Conservation (phyloP, 805 yeast species). For the Sugiyamaella boreocaroliniensis region DNA sequence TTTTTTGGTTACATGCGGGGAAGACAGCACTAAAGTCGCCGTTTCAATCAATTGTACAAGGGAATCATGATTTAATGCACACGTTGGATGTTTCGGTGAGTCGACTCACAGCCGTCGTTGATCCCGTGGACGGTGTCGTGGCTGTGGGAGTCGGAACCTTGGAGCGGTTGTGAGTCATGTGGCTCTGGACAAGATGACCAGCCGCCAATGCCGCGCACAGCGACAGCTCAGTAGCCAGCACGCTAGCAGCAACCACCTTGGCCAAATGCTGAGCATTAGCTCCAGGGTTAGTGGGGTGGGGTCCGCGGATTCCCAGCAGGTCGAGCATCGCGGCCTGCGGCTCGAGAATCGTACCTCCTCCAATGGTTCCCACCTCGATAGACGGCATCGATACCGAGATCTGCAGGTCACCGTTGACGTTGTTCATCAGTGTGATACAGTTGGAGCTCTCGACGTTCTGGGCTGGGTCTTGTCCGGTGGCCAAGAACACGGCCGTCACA, state of each 20-base stretch:
- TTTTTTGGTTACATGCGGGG: background rate
- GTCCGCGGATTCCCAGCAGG: conserved; percentile 89
- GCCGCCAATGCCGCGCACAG: conserved; percentile 95
- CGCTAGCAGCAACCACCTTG: conserved; percentile 85
- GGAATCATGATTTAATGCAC: conserved; percentile 46
- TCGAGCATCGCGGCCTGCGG: conserved; percentile 97
- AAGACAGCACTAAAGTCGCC: background rate
- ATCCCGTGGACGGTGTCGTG: conserved; percentile 24
- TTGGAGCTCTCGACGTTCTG: conserved; percentile 96
- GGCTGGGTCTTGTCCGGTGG: conserved; percentile 99
- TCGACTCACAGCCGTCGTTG: conserved; percentile 39
- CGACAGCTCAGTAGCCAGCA: conserved; percentile 92
- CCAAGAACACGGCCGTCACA: conserved; percentile 88
- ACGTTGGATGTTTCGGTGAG: conserved; percentile 66
- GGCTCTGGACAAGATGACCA: conserved; percentile 96
- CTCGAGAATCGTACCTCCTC: conserved; percentile 96
- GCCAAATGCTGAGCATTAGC: conserved; percentile 92
- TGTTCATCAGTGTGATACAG: conserved; percentile 93
- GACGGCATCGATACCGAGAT: conserved; percentile 99
- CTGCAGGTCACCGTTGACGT: conserved; percentile 68
- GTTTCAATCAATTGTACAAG: background rate
- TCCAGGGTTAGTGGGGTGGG: conserved; percentile 90
- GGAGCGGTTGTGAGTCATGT: conserved; percentile 89
- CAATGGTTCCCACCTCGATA: conserved; percentile 97
- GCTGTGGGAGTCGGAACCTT: conserved; percentile 40